A percentile compares a stretch with the other conserved stretches of the same genome.
phyloP scores from a whole-genome alignment of 768 basidiomycete species.

The Hemileccinum rubropunctum region DNA sequence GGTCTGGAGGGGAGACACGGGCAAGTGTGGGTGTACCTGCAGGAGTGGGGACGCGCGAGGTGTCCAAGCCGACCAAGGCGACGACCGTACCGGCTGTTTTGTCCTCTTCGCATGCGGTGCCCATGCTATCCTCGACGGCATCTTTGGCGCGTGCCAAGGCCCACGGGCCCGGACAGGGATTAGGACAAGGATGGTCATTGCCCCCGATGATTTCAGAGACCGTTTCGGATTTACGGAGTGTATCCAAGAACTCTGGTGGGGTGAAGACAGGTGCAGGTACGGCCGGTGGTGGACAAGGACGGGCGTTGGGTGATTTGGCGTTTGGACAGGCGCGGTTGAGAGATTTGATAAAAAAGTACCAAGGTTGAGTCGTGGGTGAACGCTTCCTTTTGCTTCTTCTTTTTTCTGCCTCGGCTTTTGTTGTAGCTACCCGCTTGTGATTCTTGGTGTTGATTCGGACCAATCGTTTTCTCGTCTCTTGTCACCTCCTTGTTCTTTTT shows the following conservation, averaged over 20 bases:
- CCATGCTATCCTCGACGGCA: constrained; percentile 72
- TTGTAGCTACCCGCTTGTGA: background rate
- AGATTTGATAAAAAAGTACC: constrained; percentile 82
- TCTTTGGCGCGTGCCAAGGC: constrained; percentile 57
- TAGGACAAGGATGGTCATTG: constrained; percentile 12
- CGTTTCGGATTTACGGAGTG: constrained; percentile 16
- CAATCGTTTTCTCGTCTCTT: background rate
- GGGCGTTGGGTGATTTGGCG: constrained; percentile 47
- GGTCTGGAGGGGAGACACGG: background rate
- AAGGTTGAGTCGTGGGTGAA: constrained; percentile 31
- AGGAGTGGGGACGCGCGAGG: constrained; percentile 15
- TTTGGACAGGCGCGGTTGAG: constrained; percentile 77
- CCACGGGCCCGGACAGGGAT: constrained; percentile 18
- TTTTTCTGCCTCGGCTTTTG: background rate
- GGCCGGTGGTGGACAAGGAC: constrained; percentile 5
- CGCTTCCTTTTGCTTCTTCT: background rate
- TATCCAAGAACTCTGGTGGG: constrained; percentile 7
- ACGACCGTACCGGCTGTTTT: constrained; percentile 64
- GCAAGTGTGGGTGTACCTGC: background rate
- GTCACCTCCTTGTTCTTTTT: background rate
- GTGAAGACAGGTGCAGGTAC: constrained; percentile 1
- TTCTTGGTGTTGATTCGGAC: background rate
- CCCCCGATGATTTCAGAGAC: constrained; percentile 38
- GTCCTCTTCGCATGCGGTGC: constrained; percentile 70
- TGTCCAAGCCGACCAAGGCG: constrained; percentile 50